These are phyloP conservation scores for Plantago ovata DNA, from an alignment of 257 asterid genomes.

Conservation along the genomic window DNA sequence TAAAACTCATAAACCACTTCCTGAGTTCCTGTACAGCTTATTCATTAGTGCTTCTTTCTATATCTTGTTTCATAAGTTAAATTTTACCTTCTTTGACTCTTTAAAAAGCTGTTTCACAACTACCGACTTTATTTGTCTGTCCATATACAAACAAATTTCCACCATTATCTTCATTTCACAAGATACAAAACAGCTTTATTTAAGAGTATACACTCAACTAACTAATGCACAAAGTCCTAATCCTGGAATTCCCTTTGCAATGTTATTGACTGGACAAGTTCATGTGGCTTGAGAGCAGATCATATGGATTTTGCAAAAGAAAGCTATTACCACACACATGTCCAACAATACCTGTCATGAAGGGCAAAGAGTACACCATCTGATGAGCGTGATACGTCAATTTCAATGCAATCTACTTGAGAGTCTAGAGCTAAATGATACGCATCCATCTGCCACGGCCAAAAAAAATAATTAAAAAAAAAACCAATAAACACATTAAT, in stretches of 20 bases:
- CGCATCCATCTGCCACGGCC: conserved; percentile 74
- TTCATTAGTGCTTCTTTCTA: no score
- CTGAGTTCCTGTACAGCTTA: no score
- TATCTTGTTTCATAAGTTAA: no score
- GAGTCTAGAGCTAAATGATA: conserved; percentile 63
- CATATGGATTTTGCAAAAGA: conserved; percentile 3
- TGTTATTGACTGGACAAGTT: neutral
- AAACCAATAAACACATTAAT: neutral
- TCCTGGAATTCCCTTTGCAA: neutral
- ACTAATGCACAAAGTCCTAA: neutral
- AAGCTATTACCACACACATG: conserved; percentile 4
- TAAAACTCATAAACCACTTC: no score
- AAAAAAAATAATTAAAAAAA: conserved; percentile 4
- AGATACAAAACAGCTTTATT: neutral
- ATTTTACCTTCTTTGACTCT: no score
- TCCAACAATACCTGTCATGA: conserved; percentile 77
- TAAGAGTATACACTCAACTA: neutral
- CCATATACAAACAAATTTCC: no score
- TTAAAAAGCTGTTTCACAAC: no score
- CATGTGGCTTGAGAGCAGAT: conserved; percentile 7
- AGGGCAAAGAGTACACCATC: conserved; percentile 88
- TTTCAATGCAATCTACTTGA: conserved; percentile 86
- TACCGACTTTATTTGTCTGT: no score
- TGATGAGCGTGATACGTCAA: conserved; percentile 91
- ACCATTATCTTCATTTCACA: no score